Percentiles rank a stretch among this genome's conserved stretches.
phyloP scores from a whole-genome alignment of 2,329 filamentous ascomycete genomes.

The Sordariomycetes sp. region DNA sequence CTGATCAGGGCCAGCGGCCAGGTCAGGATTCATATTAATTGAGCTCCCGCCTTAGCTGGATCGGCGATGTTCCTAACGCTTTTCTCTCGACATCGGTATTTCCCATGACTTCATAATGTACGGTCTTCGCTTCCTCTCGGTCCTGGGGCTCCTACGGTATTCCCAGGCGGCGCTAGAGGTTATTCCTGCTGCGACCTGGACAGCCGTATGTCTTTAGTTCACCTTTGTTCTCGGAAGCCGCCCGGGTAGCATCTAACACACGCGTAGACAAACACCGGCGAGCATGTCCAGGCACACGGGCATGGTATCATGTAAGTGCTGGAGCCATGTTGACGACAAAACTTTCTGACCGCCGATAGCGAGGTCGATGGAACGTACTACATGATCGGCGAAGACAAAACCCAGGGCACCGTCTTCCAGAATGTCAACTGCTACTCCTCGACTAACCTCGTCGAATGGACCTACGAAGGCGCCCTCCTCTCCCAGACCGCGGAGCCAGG shows the following conservation, averaged over 20 bases:
- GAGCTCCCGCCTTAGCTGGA: not conserved
- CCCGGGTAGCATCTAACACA: not conserved
- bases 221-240: not conserved
- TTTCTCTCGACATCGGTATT: not conserved
- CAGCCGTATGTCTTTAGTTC: conserved; percentile 19
- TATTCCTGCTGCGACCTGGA: conserved; percentile 35
- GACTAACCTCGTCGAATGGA: conserved; percentile 53
- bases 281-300: conserved; percentile 57
- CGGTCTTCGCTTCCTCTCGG: not conserved
- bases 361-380: conserved; percentile 50
- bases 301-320: conserved; percentile 44
- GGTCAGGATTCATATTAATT: not conserved
- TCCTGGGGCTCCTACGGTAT: not conserved
- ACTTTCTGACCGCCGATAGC: not conserved
- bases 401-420: conserved; percentile 47
- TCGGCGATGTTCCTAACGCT: not conserved
- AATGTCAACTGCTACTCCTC: conserved; percentile 60
- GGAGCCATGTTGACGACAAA: not conserved
- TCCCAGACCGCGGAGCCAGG: conserved; percentile 33
- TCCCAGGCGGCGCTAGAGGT: conserved; percentile 19
- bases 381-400: conserved; percentile 61
- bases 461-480: conserved; percentile 46
- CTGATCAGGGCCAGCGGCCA: not conserved
- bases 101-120: not conserved
- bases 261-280: conserved; percentile 26